Percentiles rank a stretch among this genome's conserved stretches.
These are phyloP conservation scores for Erodium texanum DNA, from an alignment of 441 rosid species.

Conservation along the genomic window DNA sequence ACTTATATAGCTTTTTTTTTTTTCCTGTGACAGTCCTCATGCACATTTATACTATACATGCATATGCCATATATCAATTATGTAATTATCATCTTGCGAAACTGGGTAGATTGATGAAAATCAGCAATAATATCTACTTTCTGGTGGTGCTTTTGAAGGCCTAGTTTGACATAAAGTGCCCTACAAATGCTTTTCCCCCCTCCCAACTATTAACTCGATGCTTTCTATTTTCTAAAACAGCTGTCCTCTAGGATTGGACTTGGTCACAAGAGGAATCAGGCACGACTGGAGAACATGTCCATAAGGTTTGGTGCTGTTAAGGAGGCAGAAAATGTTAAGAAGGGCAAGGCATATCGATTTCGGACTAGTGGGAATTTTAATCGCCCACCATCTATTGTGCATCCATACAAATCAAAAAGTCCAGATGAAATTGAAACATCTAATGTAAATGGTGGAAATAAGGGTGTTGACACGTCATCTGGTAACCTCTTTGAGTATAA, in stretches of 20 bases:
- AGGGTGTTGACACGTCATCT: constrained; percentile 28
- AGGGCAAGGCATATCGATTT: constrained; percentile 58
- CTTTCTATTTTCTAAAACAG: constrained; percentile 32
- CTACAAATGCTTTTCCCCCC: neutral
- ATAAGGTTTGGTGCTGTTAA: constrained; percentile 66
- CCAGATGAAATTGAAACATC: constrained; percentile 25
- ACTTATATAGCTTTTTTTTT: constrained; percentile 13
- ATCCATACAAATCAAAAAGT: constrained; percentile 32
- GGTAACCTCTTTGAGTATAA: constrained; percentile 27
- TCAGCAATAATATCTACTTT: neutral
- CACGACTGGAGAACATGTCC: constrained; percentile 58
- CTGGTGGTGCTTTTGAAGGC: neutral
- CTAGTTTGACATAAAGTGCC: constrained; percentile 1
- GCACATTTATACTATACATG: neutral
- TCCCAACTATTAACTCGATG: constrained; percentile 10
- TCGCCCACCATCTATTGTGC: constrained; percentile 35
- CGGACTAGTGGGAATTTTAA: constrained; percentile 58
- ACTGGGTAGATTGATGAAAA: neutral
- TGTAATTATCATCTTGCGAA: neutral
- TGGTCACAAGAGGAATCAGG: constrained; percentile 70
- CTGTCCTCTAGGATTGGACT: constrained; percentile 75
- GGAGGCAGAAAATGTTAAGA: constrained; percentile 64
- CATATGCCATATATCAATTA: constrained; percentile 1
- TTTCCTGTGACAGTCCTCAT: neutral
- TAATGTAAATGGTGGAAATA: constrained; percentile 24